phyloP scores from a whole-genome alignment of 1,284 basidiomycete species.

The Ceratobasidium sp. region DNA sequence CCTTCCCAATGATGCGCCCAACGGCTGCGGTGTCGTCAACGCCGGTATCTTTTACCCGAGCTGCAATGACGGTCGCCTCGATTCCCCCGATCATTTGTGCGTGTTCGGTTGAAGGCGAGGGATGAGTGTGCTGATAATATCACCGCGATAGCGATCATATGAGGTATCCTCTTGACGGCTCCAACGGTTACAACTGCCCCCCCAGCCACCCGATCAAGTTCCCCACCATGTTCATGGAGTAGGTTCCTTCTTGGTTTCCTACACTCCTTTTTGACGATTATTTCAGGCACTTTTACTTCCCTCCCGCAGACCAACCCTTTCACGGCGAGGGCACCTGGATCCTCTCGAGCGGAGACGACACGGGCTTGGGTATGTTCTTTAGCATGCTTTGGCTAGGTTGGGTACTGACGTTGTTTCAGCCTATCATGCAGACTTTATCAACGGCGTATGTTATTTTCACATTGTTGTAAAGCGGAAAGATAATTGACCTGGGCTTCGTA shows the following conservation, averaged over 20 bases:
- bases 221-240: slow-evolving; percentile 41
- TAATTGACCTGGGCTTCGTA: not conserved
- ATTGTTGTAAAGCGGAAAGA: not conserved
- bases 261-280: not conserved
- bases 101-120: not conserved
- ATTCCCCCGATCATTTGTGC: slow-evolving; percentile 40
- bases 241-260: not conserved
- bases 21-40: slow-evolving; percentile 34
- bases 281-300: slow-evolving; percentile 37
- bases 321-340: slow-evolving; percentile 32
- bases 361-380: slow-evolving; percentile 15
- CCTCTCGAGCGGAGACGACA: slow-evolving; percentile 25
- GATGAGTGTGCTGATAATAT: not conserved
- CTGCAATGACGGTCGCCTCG: slow-evolving; percentile 39
- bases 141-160: not conserved
- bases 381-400: too few relatives aligned
- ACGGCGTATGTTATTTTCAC: slow-evolving; percentile 9
- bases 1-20: slow-evolving; percentile 33
- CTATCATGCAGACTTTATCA: slow-evolving; percentile 31
- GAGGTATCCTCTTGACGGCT: slow-evolving; percentile 37
- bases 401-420: not conserved
- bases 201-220: slow-evolving; percentile 32
- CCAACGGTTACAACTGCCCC: slow-evolving; percentile 39
- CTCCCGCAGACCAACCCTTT: slow-evolving; percentile 8
- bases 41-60: slow-evolving; percentile 37